Evolutionary conservation across 148 eudicot genomes (phyloP).

Genomic region (Vaccinium macrocarpon): DNA sequence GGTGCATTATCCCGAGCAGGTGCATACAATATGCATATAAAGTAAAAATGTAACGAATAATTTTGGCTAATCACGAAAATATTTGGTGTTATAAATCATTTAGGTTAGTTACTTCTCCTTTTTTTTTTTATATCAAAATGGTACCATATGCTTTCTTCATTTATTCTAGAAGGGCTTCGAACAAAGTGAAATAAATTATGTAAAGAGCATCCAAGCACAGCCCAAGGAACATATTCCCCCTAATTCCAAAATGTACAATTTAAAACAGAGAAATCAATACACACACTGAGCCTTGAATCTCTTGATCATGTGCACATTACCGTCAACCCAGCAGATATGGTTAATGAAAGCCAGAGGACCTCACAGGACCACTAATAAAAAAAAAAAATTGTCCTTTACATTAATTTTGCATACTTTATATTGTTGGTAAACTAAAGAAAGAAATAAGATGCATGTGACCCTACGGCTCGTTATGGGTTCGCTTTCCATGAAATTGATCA

Average conservation of each 20-base stretch:
- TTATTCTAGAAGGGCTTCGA: not conserved
- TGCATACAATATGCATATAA: too few species aligned
- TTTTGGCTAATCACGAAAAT: not conserved
- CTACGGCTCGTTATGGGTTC: too few species aligned
- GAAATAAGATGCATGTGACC: not conserved
- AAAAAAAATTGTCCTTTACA: not conserved
- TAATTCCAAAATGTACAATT: not conserved
- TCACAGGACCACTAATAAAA: not conserved
- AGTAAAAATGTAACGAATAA: not conserved
- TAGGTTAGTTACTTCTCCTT: not conserved
- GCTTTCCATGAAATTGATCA: too few species aligned
- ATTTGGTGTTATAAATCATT: not conserved
- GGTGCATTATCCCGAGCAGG: too few species aligned
- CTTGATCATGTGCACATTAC: constrained; percentile 3
- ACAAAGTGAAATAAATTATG: not conserved
- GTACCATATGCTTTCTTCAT: not conserved
- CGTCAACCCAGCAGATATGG: not conserved
- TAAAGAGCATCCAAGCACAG: not conserved
- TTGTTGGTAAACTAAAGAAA: not conserved
- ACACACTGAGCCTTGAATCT: not conserved
- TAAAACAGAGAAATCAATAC: not conserved
- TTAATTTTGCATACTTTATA: not conserved
- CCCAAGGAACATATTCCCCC: constrained; percentile 6
- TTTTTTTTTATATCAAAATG: not conserved
- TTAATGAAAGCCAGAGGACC: not conserved